Evolutionary conservation across 2,329 filamentous ascomycete genomes (phyloP).

Genomic region (Fusarium buxicola): DNA sequence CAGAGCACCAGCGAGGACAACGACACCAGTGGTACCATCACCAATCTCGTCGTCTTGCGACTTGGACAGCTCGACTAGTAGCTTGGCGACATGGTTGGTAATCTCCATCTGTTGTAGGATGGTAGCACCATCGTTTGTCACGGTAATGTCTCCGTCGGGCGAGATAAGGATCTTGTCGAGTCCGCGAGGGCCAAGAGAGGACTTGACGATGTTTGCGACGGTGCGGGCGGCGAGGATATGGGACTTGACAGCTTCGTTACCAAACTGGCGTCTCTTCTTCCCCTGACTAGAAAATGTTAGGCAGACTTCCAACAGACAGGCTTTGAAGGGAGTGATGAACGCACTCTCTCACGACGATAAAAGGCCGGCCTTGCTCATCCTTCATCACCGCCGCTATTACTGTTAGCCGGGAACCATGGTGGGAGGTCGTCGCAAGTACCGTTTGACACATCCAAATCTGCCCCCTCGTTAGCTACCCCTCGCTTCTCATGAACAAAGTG

Average conservation of each 20-base stretch:
- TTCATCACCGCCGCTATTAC: constrained; percentile 79
- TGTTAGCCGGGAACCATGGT: constrained; percentile 34
- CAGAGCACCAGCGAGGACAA: constrained; percentile 93
- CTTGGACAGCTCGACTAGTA: constrained; percentile 96
- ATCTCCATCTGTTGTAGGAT: constrained; percentile 99
- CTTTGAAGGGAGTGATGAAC: constrained; percentile 51
- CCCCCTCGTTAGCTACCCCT: constrained; percentile 52
- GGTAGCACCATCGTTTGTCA: constrained; percentile 98
- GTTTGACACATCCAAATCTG: constrained; percentile 86
- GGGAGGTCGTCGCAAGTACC: constrained; percentile 63
- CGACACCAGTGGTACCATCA: constrained; percentile 97
- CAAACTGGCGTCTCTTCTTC: constrained; percentile 96
- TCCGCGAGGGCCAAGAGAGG: constrained; percentile 92
- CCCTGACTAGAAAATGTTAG: constrained; percentile 75
- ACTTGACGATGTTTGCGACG: constrained; percentile 97
- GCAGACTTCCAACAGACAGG: constrained; percentile 5
- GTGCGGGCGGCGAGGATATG: constrained; percentile 97
- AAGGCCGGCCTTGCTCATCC: constrained; percentile 96
- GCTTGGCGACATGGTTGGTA: constrained; percentile 96
- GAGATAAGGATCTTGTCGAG: constrained; percentile 99
- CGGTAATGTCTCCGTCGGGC: constrained; percentile 97
- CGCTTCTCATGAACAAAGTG: constrained; percentile 38
- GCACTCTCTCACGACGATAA: constrained; percentile 98
- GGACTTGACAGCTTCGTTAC: constrained; percentile 96
- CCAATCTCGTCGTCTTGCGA: constrained; percentile 99